Base-by-base conservation (phyloP, 1,284 basidiomycete genomes). In the Ustilago hordei region DNA sequence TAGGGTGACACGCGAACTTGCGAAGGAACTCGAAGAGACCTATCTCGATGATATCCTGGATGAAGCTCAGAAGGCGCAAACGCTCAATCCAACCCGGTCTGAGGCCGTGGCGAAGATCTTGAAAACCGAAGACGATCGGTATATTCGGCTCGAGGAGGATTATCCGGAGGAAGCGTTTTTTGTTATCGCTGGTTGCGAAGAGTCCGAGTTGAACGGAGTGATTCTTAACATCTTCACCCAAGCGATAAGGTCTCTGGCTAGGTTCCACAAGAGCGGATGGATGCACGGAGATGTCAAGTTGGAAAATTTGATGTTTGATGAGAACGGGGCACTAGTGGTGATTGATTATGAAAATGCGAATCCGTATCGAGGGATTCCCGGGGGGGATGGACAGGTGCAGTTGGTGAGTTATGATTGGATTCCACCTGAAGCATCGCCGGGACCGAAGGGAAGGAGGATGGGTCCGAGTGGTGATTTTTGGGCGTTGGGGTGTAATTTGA, bases 341-440 rank as follows among this genome's bases (percentile, higher is more conserved):
- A 85, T 85, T 48, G 84, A 85, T 47, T 85, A 83, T 54, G 84
- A 85, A 19, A 85, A 85, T 53, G 84, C 84, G 4, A 83, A 82
- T 54, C 82, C 83, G 12, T 85, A 81, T 56, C 71, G 84, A 8
- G 82, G 82, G 36, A 78, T 80, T 41, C 72, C 79, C 7, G 69
- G 73, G 6, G 80, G 81, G n/a, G 82, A 84, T 64, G 82, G 80
- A 11, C 68, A 74, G 55, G 82, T 84, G 32, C 78, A 79, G 63
- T 64, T 84, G 52, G 75, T 82, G 17, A 80, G 78, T 55, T 83
- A 81, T 48, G 84, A 85, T 43, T 85, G 84, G 84, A 81, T 81
- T 45, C 83, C 84, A 5, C 84, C 84, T 2, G 84, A 85, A 58
- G 78, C 83, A 12, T 67, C 60, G 39, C 73, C 78, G 1, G 80